A percentile compares a stretch with the other conserved stretches of the same genome.
Conservation (phyloP, 225 moss, liverwort and hornwort genomes). For the Pseudoscleropodium purum region DNA sequence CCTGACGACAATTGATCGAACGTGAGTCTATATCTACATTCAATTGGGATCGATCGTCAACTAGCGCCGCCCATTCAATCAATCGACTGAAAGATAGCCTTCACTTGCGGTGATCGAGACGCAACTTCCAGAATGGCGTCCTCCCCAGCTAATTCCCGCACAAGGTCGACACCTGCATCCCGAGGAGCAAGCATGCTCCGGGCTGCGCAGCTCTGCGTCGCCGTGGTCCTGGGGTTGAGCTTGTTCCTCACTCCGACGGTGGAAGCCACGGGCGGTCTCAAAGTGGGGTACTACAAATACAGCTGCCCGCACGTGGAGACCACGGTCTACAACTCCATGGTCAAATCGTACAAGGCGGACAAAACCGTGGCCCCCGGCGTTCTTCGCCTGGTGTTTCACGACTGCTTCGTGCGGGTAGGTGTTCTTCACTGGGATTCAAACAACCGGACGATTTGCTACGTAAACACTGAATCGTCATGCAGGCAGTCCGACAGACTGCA, state of each 20-base stretch:
- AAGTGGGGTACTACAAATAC: neutral
- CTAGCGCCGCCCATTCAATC: neutral
- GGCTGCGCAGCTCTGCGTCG: neutral
- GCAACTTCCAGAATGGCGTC: neutral
- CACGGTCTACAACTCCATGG: constrained; percentile 1
- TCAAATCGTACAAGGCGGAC: neutral
- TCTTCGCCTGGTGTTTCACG: constrained; percentile 5
- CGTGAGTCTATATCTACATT: neutral
- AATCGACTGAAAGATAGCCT: neutral
- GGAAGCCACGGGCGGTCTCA: neutral
- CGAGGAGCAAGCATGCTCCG: neutral
- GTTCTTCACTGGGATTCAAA: neutral
- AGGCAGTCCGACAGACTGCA: neutral
- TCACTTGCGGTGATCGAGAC: neutral
- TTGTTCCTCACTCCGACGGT: neutral
- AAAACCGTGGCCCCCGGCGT: constrained; percentile 8
- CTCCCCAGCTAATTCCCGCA: neutral
- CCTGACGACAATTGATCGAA: neutral
- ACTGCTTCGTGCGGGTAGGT: constrained; percentile 13
- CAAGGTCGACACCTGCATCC: neutral
- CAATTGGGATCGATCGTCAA: neutral
- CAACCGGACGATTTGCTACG: neutral
- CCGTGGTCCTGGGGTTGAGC: neutral
- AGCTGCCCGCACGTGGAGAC: constrained; percentile 7
- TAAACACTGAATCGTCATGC: neutral